Evolutionary conservation across 202 grass and related monocot genomes (phyloP), one percentile per base, ranked within the genome.

Genomic region (Panicum virgatum): DNA sequence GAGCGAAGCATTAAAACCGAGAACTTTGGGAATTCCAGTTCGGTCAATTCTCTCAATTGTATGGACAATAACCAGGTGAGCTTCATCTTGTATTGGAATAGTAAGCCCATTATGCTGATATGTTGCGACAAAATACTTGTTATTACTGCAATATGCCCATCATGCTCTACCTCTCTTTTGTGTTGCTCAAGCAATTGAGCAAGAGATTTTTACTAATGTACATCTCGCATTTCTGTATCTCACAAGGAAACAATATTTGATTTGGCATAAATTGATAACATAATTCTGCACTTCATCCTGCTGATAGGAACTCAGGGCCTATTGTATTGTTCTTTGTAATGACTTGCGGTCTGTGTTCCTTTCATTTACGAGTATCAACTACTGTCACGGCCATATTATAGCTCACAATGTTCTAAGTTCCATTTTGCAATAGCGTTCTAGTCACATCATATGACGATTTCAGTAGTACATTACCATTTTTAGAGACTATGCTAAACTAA

Each of bases 1-100:
- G 96, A 91, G 69, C 81, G 80, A 78, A 83, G 91, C 82, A 85
- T 89, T 69, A 97, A 93, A 72, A 86, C 75, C 13, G 91, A 91
- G 73, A 93, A 90, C 80, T 95, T 63, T 59, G 90, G 66, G 18
- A 94, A 87, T 84, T 89, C 88, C 38, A 76, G 86, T 71, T 86
- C 92, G 1, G 82, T 86, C 65, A 87, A 86, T 61, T 93, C 92
- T 57, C 69, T 88, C 62, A 86, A 88, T 46, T 86, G 82, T 76
- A 64, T 93, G 69, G 89, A 66, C 60, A 53, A 83, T 85, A 85
- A 91, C 66, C 92, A 93, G 92, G 96, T 95, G 59, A 88, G 82
- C 12, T 71, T 52, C 82, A 12, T 80, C 47, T 66, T 78, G 20
- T 44, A 15, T 58, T 69, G 30, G 30, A 39, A 62, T 52, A n/a